Evolutionary conservation across 2,329 filamentous ascomycete genomes (phyloP).

Genomic region (Akanthomyces uredinophilus): DNA sequence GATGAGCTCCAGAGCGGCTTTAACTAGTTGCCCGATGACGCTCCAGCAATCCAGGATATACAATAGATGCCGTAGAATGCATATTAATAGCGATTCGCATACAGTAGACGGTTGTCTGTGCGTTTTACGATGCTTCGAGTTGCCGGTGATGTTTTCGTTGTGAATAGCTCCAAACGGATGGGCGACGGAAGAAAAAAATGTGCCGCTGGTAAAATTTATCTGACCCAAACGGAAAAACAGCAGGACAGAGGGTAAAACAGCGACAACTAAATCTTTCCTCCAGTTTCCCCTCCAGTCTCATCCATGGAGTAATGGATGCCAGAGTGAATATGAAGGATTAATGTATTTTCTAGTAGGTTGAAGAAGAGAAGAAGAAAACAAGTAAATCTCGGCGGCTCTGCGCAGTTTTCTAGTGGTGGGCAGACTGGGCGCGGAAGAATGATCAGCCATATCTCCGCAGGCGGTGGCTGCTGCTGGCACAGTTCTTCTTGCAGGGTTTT

Average conservation of each 20-base stretch:
- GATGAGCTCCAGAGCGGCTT: too few species aligned
- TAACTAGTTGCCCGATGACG: not conserved
- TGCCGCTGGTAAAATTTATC: constrained; percentile 33
- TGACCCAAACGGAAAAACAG: constrained; percentile 29
- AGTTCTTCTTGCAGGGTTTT: not conserved
- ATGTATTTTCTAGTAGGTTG: constrained; percentile 40
- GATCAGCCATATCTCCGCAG: constrained; percentile 4
- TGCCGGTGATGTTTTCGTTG: not conserved
- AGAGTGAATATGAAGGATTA: constrained; percentile 66
- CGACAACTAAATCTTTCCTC: constrained; percentile 52
- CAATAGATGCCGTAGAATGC: too few species aligned
- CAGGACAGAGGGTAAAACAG: constrained; percentile 47
- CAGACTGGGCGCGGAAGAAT: constrained; percentile 22
- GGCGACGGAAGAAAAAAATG: constrained; percentile 21
- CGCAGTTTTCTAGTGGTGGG: constrained; percentile 9
- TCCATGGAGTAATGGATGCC: constrained; percentile 49
- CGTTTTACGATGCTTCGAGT: not conserved
- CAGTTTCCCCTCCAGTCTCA: constrained; percentile 64
- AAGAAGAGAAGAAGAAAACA: constrained; percentile 23
- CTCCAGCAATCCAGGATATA: not conserved
- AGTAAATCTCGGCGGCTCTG: not conserved
- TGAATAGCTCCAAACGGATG: not conserved
- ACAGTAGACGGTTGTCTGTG: not conserved
- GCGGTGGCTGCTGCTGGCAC: constrained; percentile 1
- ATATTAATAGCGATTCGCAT: not conserved